Conservation (phyloP, 2,329 filamentous ascomycete species). For the Colletotrichum gloeosporioides region DNA sequence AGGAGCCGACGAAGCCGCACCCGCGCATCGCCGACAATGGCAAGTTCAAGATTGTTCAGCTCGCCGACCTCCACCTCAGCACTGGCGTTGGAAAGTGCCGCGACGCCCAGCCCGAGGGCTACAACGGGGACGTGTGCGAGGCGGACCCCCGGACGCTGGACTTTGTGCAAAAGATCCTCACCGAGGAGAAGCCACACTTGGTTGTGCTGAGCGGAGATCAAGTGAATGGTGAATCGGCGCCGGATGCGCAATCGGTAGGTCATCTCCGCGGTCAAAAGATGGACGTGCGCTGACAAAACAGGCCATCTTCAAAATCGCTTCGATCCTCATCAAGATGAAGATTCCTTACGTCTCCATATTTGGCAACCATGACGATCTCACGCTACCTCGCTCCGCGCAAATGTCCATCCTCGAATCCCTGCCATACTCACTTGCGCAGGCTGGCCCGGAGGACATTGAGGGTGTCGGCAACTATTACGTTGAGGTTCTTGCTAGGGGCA, state of each 20-base stretch:
- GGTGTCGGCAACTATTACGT: conserved; percentile 95
- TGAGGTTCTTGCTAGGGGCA: conserved; percentile 83
- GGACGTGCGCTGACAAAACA: conserved; percentile 32
- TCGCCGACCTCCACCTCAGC: conserved; percentile 92
- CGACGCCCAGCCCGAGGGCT: conserved; percentile 79
- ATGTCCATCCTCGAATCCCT: conserved; percentile 88
- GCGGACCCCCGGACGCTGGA: conserved; percentile 91
- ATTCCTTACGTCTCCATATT: conserved; percentile 95
- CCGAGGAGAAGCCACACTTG: conserved; percentile 92
- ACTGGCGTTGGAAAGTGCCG: conserved; percentile 87
- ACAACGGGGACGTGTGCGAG: conserved; percentile 80
- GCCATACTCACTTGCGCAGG: conserved; percentile 85
- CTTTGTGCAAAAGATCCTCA: conserved; percentile 82
- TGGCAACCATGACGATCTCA: conserved; percentile 95
- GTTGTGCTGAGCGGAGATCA: conserved; percentile 94
- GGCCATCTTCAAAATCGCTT: conserved; percentile 93
- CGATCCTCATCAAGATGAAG: conserved; percentile 82
- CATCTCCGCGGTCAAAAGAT: not conserved
- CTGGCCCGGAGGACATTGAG: conserved; percentile 83
- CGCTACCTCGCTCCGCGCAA: conserved; percentile 73
- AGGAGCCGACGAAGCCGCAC: conserved; percentile 69
- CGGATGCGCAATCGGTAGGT: conserved; percentile 83
- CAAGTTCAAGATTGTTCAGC: conserved; percentile 96
- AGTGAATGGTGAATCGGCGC: conserved; percentile 91
- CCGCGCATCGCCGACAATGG: conserved; percentile 86